These are phyloP conservation scores for Aureobasidium sp. DNA, from an alignment of 2,329 filamentous ascomycete species.

Conservation along the genomic window DNA sequence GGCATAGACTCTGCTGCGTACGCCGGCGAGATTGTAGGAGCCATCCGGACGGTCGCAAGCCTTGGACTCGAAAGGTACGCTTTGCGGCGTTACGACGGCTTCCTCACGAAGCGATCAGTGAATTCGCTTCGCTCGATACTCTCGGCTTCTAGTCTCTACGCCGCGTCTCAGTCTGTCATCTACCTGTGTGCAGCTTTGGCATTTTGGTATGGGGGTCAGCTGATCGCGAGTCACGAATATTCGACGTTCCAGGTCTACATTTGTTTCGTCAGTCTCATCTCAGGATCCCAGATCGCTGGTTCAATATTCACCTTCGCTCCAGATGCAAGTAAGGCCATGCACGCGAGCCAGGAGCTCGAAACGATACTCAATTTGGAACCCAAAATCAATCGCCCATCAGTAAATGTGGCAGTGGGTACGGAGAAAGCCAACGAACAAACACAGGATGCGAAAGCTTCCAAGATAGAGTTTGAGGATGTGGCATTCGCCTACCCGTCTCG, in stretches of 20 bases:
- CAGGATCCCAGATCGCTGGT: conserved; percentile 37
- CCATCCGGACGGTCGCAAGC: conserved; percentile 49
- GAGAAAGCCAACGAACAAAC: too few species aligned
- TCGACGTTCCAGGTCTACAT: conserved; percentile 35
- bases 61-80: conserved; percentile 28
- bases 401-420: too few species aligned
- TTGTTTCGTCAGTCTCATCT: conserved; percentile 35
- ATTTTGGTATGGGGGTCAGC: conserved; percentile 38
- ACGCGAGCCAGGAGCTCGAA: background rate
- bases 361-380: too few species aligned
- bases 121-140: conserved; percentile 30
- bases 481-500: background rate
- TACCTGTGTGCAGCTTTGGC: conserved; percentile 40
- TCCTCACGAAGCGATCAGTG: background rate
- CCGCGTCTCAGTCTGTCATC: conserved; percentile 35
- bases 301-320: conserved; percentile 38
- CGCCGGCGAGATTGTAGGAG: conserved; percentile 57
- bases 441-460: too few species aligned
- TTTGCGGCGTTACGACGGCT: background rate
- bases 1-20: conserved; percentile 35
- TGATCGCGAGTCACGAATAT: conserved; percentile 35
- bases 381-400: too few species aligned
- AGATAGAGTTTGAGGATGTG: background rate
- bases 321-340: conserved; percentile 37
- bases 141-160: conserved; percentile 28